These are phyloP conservation scores for Tricladium varicosporioides DNA, from an alignment of 2,329 filamentous ascomycete genomes.

Conservation along the genomic window DNA sequence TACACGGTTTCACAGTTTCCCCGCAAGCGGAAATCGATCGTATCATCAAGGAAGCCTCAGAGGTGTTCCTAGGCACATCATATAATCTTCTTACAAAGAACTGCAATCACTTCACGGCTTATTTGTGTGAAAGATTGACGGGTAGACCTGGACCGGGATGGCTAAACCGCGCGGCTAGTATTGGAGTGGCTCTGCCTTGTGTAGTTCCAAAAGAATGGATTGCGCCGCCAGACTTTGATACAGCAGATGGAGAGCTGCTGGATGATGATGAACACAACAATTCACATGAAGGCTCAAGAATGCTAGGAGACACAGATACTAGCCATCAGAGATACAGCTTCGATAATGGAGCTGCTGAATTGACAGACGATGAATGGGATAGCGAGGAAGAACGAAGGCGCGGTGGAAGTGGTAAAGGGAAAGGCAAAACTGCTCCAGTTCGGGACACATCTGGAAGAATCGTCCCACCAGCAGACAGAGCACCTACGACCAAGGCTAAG, in stretches of 20 bases:
- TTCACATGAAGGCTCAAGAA: conserved; percentile 54
- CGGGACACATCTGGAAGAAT: conserved; percentile 50
- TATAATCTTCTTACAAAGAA: conserved; percentile 84
- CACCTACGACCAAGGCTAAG: conserved; percentile 36
- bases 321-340: conserved; percentile 30
- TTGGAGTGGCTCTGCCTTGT: conserved; percentile 78
- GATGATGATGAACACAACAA: conserved; percentile 45
- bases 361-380: conserved; percentile 39
- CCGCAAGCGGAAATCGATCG: conserved; percentile 67
- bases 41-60: conserved; percentile 66
- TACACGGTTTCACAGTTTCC: conserved; percentile 76
- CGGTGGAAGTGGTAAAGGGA: conserved; percentile 34
- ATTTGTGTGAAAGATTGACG: conserved; percentile 72
- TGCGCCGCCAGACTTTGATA: conserved; percentile 72
- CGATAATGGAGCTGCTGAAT: conserved; percentile 18
- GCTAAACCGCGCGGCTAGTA: conserved; percentile 81
- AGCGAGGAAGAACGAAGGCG: conserved; percentile 45
- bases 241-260: conserved; percentile 67
- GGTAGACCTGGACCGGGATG: conserved; percentile 68
- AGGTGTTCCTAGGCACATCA: conserved; percentile 69
- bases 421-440: conserved; percentile 36
- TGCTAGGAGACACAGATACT: conserved; percentile 44
- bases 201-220: conserved; percentile 83
- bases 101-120: conserved; percentile 85
- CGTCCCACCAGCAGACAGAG: conserved; percentile 52